phyloP scores from a whole-genome alignment of 139 green algal genomes.

The Coelastrella sp. region DNA sequence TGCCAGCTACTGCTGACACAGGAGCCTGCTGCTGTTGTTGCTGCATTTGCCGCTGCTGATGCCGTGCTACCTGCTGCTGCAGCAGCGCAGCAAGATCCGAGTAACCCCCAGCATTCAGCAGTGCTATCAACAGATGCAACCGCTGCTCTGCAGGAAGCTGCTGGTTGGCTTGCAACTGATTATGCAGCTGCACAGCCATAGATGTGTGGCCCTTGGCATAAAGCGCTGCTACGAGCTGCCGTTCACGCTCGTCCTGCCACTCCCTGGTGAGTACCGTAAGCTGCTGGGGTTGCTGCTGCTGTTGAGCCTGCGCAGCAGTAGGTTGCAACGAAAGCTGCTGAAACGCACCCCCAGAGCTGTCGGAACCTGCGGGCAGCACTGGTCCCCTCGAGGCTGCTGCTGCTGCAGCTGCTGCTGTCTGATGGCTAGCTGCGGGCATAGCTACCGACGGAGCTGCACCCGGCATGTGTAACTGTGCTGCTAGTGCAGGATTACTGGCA shows the following conservation, averaged over 20 bases:
- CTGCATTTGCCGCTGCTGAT: constrained; percentile 29
- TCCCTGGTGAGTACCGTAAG: background rate
- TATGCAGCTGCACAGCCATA: constrained; percentile 47
- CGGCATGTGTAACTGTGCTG: constrained; percentile 17
- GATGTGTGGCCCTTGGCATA: constrained; percentile 48
- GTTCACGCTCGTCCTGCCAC: constrained; percentile 47
- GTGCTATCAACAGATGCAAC: constrained; percentile 20
- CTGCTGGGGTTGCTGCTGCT: constrained; percentile 32
- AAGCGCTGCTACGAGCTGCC: constrained; percentile 40
- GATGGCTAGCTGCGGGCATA: background rate
- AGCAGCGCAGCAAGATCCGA: constrained; percentile 18
- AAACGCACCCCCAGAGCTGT: constrained; percentile 13
- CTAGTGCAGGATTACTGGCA: constrained; percentile 33
- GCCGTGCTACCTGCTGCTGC: constrained; percentile 35
- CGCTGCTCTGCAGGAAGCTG: constrained; percentile 23
- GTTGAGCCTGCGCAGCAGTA: background rate
- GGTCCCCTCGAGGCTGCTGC: constrained; percentile 4
- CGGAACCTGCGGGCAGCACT: background rate
- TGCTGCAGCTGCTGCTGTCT: constrained; percentile 24
- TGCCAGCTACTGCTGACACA: constrained; percentile 2
- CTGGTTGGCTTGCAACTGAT: constrained; percentile 37
- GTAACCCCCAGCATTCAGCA: constrained; percentile 39
- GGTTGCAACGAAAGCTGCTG: constrained; percentile 29
- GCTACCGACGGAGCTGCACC: background rate
- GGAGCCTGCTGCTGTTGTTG: constrained; percentile 16